A percentile compares a stretch with the other conserved stretches of the same genome.
Conservation (phyloP, 2,329 filamentous ascomycete species). For the Pseudopithomyces maydicus region DNA sequence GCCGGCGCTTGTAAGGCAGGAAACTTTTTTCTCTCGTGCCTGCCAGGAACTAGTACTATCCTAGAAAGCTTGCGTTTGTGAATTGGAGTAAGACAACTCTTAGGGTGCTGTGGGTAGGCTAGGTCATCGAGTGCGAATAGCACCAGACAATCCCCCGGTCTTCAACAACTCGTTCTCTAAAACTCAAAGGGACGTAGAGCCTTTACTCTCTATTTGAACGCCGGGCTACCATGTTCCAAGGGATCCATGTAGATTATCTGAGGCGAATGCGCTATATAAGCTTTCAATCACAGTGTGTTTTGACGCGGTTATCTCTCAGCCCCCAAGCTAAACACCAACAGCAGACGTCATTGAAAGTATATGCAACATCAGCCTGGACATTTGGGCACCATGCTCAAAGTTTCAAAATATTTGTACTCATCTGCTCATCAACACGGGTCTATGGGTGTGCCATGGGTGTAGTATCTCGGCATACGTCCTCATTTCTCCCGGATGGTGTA, state of each 20-base stretch:
- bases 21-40: background rate
- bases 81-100: background rate
- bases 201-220: background rate
- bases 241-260: too few relatives aligned
- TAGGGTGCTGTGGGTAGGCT: background rate
- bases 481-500: background rate
- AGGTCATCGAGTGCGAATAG: background rate
- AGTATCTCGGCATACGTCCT: background rate
- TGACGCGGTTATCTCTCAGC: background rate
- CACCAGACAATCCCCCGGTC: background rate
- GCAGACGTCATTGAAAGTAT: background rate
- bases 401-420: background rate
- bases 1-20: background rate
- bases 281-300: background rate
- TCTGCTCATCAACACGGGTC: background rate
- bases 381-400: background rate
- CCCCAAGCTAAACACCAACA: background rate
- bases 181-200: background rate
- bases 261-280: background rate
- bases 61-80: background rate
- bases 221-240: background rate
- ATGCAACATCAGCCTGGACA: background rate
- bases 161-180: constrained; percentile 4
- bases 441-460: background rate
- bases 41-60: background rate